Conservation (phyloP, 1,284 basidiomycete species). For the Irpex lacteus region DNA sequence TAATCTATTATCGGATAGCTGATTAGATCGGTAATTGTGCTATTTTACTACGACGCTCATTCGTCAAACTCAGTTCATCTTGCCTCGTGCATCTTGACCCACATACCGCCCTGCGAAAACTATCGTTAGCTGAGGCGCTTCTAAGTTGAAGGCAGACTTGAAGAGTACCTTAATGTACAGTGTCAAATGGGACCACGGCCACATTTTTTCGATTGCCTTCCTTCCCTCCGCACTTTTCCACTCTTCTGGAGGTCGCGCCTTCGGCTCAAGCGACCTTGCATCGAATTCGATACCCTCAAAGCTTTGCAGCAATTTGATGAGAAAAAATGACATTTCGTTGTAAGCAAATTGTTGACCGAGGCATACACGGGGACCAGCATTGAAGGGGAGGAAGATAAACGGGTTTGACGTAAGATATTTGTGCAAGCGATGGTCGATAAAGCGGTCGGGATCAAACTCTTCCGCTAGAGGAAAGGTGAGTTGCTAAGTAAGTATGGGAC, state of each 20-base stretch:
- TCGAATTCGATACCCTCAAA: slow-evolving; percentile 29
- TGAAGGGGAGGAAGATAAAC: slow-evolving; percentile 61
- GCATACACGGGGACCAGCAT: slow-evolving; percentile 56
- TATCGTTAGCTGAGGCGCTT: not conserved
- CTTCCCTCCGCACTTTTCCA: slow-evolving; percentile 33
- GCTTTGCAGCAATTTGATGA: slow-evolving; percentile 40
- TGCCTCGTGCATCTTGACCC: slow-evolving; percentile 26
- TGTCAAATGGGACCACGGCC: slow-evolving; percentile 36
- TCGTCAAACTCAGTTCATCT: not conserved
- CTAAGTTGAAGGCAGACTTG: not conserved
- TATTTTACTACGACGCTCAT: not conserved
- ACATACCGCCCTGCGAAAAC: slow-evolving; percentile 23
- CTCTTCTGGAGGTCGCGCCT: slow-evolving; percentile 27
- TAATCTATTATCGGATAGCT: too few species aligned
- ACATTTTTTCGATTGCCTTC: slow-evolving; percentile 35
- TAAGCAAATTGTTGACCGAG: slow-evolving; percentile 55
- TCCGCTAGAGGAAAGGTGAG: slow-evolving; percentile 30
- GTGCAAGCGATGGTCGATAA: slow-evolving; percentile 48
- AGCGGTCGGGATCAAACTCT: slow-evolving; percentile 61
- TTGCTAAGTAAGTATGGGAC: not conserved
- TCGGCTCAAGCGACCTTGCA: slow-evolving; percentile 27
- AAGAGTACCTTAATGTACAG: slow-evolving; percentile 35
- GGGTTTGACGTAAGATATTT: slow-evolving; percentile 54
- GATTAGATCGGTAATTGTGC: too few species aligned
- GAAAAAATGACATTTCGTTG: slow-evolving; percentile 41